phyloP scores from a whole-genome alignment of 306 rosid species.

The Vicia faba region DNA sequence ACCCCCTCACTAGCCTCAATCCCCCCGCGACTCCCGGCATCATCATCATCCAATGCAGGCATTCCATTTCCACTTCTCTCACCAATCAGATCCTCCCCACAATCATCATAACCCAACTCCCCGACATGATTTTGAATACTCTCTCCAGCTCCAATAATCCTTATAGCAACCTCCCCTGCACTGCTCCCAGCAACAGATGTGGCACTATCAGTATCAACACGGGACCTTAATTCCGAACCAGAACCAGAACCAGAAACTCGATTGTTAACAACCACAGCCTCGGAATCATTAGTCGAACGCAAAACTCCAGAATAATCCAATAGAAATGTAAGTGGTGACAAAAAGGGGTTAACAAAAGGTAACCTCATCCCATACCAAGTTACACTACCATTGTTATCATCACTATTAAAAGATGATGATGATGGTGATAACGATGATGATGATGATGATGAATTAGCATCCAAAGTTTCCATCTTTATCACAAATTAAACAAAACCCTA shows the following conservation, averaged over 20 bases:
- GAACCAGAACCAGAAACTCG: slow-evolving; percentile 37
- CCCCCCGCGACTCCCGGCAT: background rate
- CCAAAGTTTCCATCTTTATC: slow-evolving; percentile 48
- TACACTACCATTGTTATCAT: slow-evolving; percentile 22
- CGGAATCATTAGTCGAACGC: slow-evolving; percentile 44
- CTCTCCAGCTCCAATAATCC: slow-evolving; percentile 69
- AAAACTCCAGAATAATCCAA: slow-evolving; percentile 79
- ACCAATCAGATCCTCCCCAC: slow-evolving; percentile 34
- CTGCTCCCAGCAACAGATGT: slow-evolving; percentile 26
- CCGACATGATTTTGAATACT: slow-evolving; percentile 47
- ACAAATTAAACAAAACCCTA: slow-evolving; percentile 39
- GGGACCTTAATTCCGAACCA: slow-evolving; percentile 44
- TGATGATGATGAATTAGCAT: slow-evolving; percentile 41
- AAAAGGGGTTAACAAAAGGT: slow-evolving; percentile 55
- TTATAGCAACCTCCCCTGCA: slow-evolving; percentile 76
- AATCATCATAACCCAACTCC: slow-evolving; percentile 41
- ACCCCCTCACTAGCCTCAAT: slow-evolving; percentile 46
- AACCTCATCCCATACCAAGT: slow-evolving; percentile 51
- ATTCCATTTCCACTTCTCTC: slow-evolving; percentile 43
- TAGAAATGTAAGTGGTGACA: slow-evolving; percentile 63
- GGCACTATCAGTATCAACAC: slow-evolving; percentile 10
- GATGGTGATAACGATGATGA: slow-evolving; percentile 16
- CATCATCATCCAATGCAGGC: slow-evolving; percentile 37
- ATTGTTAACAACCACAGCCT: slow-evolving; percentile 40
- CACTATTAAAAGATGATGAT: slow-evolving; percentile 23